Evolutionary conservation across 2,329 filamentous ascomycete genomes (phyloP), one percentile per base, ranked within the genome.

Genomic region (Fusarium sp.): DNA sequence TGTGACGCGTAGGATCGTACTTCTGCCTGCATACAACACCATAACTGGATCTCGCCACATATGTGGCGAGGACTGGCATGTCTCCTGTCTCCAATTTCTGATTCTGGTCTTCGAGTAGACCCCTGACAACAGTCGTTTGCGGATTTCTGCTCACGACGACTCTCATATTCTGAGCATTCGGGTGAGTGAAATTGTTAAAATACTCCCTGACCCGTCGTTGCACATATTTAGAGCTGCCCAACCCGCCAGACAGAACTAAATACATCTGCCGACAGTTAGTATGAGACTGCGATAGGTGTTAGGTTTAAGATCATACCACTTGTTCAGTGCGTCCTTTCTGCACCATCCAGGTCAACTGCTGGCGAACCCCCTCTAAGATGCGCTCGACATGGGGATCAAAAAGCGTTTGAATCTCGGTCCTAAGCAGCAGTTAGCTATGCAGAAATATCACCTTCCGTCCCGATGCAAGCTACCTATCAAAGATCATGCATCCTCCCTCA

Each of bases 391-490:
- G 40, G 3, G 40, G 27, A 14, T 54, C 51, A 11, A 54, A 54
- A n/a, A 54, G 51, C 2, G 4, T 10, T n/a, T 44, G 27, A 8
- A 54, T 54, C 11, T 54, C 51, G 6, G 9, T 4, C 7, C 44
- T 46, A 11, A 3, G 2, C 6, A 8, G n/a, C 6, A 9, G n/a
- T n/a, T 22, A 47, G 9, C 44, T 9, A 44, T 42, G 7, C 1
- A 13, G 18, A 2, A 9, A 10, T 1, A 16, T 1, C 10, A 24
- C 16, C 4, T 24, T 6, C 6, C 2, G 4, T 16, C 0, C 20
- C 16, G 14, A 14, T 20, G 16, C 5, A 0, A 12, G 20, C 49
- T 6, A 42, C 37, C 13, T 42, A 42, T 42, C n/a, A 4, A 53
- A 53, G 10, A 7, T 29, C 49, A 53, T 53, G 37, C 37, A 25